A percentile compares a stretch with the other conserved stretches of the same genome.
phyloP scores from a whole-genome alignment of 2,329 filamentous ascomycete genomes.

The Pyrenophora seminiperda region DNA sequence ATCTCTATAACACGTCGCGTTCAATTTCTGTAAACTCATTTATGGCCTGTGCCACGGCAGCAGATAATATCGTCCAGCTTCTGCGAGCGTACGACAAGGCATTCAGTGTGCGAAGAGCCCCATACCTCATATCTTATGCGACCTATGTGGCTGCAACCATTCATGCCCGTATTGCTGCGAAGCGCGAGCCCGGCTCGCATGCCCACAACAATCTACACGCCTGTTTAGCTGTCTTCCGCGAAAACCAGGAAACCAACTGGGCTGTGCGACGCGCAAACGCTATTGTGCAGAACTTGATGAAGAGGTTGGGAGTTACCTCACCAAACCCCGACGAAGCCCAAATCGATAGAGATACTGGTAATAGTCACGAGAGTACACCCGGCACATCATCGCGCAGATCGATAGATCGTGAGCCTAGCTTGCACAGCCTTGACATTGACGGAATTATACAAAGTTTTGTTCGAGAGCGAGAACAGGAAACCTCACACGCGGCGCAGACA shows the following conservation, averaged over 20 bases:
- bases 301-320: constrained; percentile 45
- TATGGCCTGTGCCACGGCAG: constrained; percentile 54
- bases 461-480: constrained; percentile 35
- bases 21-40: constrained; percentile 53
- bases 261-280: constrained; percentile 55
- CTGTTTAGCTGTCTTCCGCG: constrained; percentile 55
- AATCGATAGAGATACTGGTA: constrained; percentile 18
- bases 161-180: constrained; percentile 57
- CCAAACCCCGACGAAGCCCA: constrained; percentile 22
- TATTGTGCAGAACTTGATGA: constrained; percentile 55
- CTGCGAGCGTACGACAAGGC: constrained; percentile 53
- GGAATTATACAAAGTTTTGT: constrained; percentile 53
- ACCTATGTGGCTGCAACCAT: constrained; percentile 62
- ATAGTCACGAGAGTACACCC: constrained; percentile 6
- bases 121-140: constrained; percentile 62
- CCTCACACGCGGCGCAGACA: background rate
- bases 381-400: constrained; percentile 16
- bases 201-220: constrained; percentile 45
- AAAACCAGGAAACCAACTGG: constrained; percentile 59
- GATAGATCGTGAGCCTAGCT: constrained; percentile 19
- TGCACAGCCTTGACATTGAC: constrained; percentile 49
- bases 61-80: constrained; percentile 53
- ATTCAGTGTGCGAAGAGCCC: constrained; percentile 55
- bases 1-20: constrained; percentile 52
- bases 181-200: constrained; percentile 49